Percentiles rank a stretch among this genome's conserved stretches.
Evolutionary conservation across 176 grass and related monocot genomes (phyloP).

Genomic region (Eragrostis curvula): DNA sequence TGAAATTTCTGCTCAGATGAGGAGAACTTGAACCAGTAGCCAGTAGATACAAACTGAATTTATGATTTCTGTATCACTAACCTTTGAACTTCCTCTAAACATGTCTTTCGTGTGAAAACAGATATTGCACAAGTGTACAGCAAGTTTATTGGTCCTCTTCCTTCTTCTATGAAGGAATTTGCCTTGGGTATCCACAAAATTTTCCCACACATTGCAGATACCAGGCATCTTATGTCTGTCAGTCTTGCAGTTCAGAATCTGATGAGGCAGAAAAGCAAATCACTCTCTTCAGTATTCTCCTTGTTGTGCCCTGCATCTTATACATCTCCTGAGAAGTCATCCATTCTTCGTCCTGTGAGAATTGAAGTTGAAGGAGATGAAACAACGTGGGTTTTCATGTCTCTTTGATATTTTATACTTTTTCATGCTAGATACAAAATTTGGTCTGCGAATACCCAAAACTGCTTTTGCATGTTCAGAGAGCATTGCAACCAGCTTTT

Average conservation of each 20-base stretch:
- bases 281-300: slow-evolving; percentile 88
- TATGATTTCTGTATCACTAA: slow-evolving; percentile 27
- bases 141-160: slow-evolving; percentile 91
- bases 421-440: slow-evolving; percentile 14
- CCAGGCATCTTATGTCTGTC: slow-evolving; percentile 79
- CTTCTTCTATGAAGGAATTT: slow-evolving; percentile 81
- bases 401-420: slow-evolving; percentile 13
- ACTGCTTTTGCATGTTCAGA: slow-evolving; percentile 33
- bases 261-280: slow-evolving; percentile 87
- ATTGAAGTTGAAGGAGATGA: slow-evolving; percentile 80
- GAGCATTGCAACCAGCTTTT: neutral
- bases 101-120: slow-evolving; percentile 56
- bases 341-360: slow-evolving; percentile 45
- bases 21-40: neutral
- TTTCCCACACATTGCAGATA: slow-evolving; percentile 82
- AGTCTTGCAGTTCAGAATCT: slow-evolving; percentile 55
- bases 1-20: slow-evolving; percentile 15
- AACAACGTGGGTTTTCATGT: slow-evolving; percentile 52
- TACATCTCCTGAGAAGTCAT: slow-evolving; percentile 39
- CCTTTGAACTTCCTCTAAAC: slow-evolving; percentile 18
- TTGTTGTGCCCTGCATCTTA: slow-evolving; percentile 64
- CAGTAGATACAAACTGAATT: neutral
- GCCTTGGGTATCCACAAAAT: slow-evolving; percentile 61
- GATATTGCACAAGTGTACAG: slow-evolving; percentile 82
- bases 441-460: slow-evolving; percentile 2